Percentiles rank a stretch among this genome's conserved stretches.
Conservation (phyloP, 1,284 basidiomycete genomes). For the Leccinum subrobustum region DNA sequence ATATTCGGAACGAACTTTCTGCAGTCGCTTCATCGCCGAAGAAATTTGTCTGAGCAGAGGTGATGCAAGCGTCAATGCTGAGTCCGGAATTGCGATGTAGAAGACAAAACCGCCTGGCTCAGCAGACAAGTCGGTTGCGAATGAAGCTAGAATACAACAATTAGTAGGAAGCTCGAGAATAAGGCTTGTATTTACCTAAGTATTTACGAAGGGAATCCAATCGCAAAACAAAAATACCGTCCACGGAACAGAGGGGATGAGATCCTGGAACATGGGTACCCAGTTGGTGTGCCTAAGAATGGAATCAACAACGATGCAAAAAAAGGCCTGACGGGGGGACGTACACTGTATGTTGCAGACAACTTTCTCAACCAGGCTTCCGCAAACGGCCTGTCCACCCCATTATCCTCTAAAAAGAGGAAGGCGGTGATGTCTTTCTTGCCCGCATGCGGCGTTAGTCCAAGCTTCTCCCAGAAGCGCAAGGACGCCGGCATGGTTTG, state of each 20-base stretch:
- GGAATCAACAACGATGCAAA: conserved; percentile 9
- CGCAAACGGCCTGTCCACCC: conserved; percentile 44
- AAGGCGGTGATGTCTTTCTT: conserved; percentile 67
- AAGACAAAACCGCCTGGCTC: conserved; percentile 50
- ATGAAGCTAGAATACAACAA: conserved; percentile 39
- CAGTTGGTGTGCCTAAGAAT: conserved; percentile 55
- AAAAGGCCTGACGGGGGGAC: conserved; percentile 21
- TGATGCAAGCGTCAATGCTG: conserved; percentile 56
- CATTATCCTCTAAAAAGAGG: conserved; percentile 64
- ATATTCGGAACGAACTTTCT: conserved; percentile 43
- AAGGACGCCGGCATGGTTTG: conserved; percentile 65
- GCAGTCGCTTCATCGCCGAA: conserved; percentile 54
- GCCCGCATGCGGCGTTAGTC: conserved; percentile 66
- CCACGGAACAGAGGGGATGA: conserved; percentile 41
- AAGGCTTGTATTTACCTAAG: conserved; percentile 42
- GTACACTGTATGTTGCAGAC: conserved; percentile 56
- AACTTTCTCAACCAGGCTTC: conserved; percentile 58
- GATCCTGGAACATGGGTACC: conserved; percentile 56
- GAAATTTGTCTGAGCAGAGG: conserved; percentile 64
- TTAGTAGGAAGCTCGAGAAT: conserved; percentile 8
- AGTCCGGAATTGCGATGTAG: conserved; percentile 64
- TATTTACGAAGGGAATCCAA: conserved; percentile 67
- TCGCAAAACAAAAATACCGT: conserved; percentile 59
- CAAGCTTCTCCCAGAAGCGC: conserved; percentile 82
- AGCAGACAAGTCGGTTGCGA: conserved; percentile 47